Evolutionary conservation across 805 yeast species (phyloP), one percentile per base, ranked within the genome.

Genomic region (Lachancea dasiensis): DNA sequence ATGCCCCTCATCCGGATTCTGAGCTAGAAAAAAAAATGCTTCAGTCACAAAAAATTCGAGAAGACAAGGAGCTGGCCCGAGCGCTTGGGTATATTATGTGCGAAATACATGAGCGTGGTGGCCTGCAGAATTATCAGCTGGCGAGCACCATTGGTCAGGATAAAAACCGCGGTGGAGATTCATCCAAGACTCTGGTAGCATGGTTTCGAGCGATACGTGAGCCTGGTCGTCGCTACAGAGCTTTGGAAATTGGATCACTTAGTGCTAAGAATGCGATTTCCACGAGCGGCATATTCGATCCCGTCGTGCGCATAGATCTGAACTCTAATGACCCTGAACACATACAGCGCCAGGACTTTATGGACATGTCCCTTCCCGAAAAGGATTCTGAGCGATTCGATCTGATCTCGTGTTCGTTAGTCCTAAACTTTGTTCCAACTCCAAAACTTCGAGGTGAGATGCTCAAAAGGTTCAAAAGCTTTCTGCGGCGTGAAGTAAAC

Each of bases 131-230:
- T 8, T 90, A 90, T 56, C 98, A 90, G 53, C 60, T 69, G 15
- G 97, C 97, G 0, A 85, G 95, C 2, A 73, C 82, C 1, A 75
- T 77, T 35, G 98, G 98, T 0, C 98, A 90, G 51, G 74, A 76
- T 41, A 56, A 60, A 0, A 69, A 70, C 32, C 59, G 97, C 45
- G 97, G 98, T 0, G 95, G 96, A 1, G 98, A 90, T 54, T 86
- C 96, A 0, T 86, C 95, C 2, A 84, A 81, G 48, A 68, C 79
- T 50, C 63, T 90, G 31, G 70, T 86, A n/a, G 73, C 77, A 39
- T 86, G 94, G 89, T 24, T n/a, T 31, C 16, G 20, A 32, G 27
- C 29, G 25, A 2, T 33, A 30, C 18, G 25, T 17, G 18, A 36
- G 20, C 9, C 31, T 27, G 7, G 31, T 37, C 30, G 15, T 19